These are phyloP conservation scores for Kurtzmaniella quercitrusa DNA, from an alignment of 1,139 yeast genomes.

Conservation along the genomic window DNA sequence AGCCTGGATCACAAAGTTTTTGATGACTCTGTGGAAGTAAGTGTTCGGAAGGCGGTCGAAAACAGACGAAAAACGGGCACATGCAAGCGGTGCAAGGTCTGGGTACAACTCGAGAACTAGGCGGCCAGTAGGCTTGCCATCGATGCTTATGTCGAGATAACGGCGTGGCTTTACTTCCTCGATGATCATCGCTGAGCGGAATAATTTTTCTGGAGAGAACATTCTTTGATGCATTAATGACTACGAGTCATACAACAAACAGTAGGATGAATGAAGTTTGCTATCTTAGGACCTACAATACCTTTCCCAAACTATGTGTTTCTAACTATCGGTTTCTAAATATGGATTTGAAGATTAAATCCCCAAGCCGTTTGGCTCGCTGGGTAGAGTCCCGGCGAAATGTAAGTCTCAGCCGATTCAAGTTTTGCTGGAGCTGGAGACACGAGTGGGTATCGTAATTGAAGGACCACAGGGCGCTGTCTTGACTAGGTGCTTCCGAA, in stretches of 20 bases:
- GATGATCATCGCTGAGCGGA: conserved; percentile 16
- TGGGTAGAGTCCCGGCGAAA: not conserved
- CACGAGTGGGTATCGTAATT: not conserved
- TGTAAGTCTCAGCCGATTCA: not conserved
- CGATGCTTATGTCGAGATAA: conserved; percentile 57
- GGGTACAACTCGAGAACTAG: conserved; percentile 57
- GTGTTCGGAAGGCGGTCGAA: conserved; percentile 35
- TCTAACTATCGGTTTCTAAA: not conserved
- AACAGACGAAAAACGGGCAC: conserved; percentile 47
- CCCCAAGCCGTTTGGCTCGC: not conserved
- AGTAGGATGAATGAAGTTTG: no score
- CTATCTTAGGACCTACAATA: no score
- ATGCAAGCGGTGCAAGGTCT: conserved; percentile 56
- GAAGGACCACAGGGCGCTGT: not conserved
- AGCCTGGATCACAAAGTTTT: conserved; percentile 76
- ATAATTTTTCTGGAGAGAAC: not conserved
- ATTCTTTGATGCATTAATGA: no score
- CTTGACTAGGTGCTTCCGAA: not conserved
- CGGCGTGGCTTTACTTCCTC: conserved; percentile 28
- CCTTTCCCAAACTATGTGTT: no score
- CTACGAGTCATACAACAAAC: no score
- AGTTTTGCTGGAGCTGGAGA: not conserved
- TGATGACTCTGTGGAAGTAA: conserved; percentile 64
- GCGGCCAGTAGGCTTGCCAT: conserved; percentile 49
- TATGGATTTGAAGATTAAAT: not conserved